Base-by-base conservation (phyloP, 768 basidiomycete genomes). In the Amanita pallidorosea region DNA sequence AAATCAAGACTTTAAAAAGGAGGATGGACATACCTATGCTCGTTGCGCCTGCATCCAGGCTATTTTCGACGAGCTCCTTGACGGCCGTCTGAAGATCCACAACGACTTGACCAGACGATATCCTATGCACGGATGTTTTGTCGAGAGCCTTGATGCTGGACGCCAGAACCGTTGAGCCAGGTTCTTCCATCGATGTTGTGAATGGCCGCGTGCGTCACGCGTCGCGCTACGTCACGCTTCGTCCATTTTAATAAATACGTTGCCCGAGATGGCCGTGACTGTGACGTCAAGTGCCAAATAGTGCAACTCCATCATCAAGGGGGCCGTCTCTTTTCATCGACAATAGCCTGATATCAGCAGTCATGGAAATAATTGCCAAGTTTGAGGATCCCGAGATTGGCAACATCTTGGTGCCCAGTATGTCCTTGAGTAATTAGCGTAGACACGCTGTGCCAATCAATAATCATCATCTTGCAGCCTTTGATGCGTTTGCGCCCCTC, bases 1-100 rank as follows among this genome's bases (percentile, higher is more conserved):
- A 33, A 9, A 6, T 6, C 9, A 7, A 22, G 7, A 46, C 40
- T 12, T 17, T 7, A 18, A 31, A 34, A 46, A 35, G 12, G 1
- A 7, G 2, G 4, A 43, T n/a, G 23, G 27, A 59, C 82, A 27
- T 41, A 88, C 95, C 94, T 37, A 99, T 79, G 56, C 68, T 81
- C 0, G 87, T 92, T 0, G 93, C 89, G 0, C 86, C 87, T 1
- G 96, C 93, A 63, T 99, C 96, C 25, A 97, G 69, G 52, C 90
- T 88, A 63, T 99, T 99, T 67, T 99, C 96, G 2, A 99, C 79
- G 7, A 98, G 79, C 64, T 99, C 96, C 63, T 98, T 99, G 53
- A 97, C 83, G 1, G 92, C 91, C 0, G 87, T 88, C 62, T 93
- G 91, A 1, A 98, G 77, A 62, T 96, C 92, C 23, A 94, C 74